Percentiles rank a stretch among this genome's conserved stretches.
These are phyloP conservation scores for Malassezia obtusa DNA, from an alignment of 1,284 basidiomycete species.

Conservation along the genomic window DNA sequence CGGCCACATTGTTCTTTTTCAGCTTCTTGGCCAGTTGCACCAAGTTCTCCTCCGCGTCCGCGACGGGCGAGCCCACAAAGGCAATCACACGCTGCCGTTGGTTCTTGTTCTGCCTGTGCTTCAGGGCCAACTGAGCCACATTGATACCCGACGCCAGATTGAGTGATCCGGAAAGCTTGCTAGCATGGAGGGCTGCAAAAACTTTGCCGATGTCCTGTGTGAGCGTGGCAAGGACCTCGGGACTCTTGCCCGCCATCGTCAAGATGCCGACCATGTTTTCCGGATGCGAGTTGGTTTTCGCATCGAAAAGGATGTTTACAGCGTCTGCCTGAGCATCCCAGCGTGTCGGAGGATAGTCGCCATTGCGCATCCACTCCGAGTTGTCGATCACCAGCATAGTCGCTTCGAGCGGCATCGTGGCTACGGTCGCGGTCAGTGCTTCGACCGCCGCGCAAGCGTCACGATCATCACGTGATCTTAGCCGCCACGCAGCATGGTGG, in stretches of 20 bases:
- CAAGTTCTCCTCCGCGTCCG: constrained; percentile 31
- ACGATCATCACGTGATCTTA: constrained; percentile 2
- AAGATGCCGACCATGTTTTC: constrained; percentile 95
- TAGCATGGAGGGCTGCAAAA: constrained; percentile 64
- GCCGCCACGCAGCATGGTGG: constrained; percentile 25
- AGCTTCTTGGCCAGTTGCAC: constrained; percentile 85
- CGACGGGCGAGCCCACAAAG: constrained; percentile 73
- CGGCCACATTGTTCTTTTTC: constrained; percentile 97
- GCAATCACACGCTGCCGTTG: constrained; percentile 87
- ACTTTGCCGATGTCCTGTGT: constrained; percentile 91
- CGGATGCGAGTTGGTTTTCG: constrained; percentile 82
- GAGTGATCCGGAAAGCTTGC: constrained; percentile 65
- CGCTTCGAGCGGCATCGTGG: constrained; percentile 44
- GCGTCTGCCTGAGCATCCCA: constrained; percentile 88
- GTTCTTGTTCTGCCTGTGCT: constrained; percentile 97
- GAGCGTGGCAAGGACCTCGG: constrained; percentile 88
- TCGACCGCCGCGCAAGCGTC: constrained; percentile 6
- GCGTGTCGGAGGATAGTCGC: constrained; percentile 72
- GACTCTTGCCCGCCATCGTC: constrained; percentile 72
- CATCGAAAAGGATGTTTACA: constrained; percentile 77
- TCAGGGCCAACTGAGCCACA: constrained; percentile 87
- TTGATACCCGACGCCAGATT: constrained; percentile 83
- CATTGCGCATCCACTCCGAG: constrained; percentile 57
- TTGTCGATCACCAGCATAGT: constrained; percentile 49
- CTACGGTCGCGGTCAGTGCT: not conserved